phyloP scores from a whole-genome alignment of 129 eudicot genomes.

The Flaveria linearis region DNA sequence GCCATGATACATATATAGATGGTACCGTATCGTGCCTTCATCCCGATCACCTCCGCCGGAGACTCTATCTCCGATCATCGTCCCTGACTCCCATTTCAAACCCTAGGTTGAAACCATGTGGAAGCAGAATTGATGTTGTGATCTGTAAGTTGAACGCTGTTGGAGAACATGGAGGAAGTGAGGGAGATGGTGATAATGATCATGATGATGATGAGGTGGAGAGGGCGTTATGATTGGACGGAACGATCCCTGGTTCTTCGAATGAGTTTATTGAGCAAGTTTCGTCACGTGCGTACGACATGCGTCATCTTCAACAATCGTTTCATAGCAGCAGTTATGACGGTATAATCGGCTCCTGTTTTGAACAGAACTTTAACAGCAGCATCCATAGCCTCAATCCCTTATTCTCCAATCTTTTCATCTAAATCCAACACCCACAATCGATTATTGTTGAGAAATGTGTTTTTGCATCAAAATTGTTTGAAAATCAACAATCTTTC shows the following conservation, averaged over 20 bases:
- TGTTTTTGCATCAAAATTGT: too few relatives aligned
- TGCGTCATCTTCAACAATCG: slow-evolving; percentile 90
- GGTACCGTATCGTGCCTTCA: slow-evolving; percentile 30
- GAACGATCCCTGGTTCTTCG: slow-evolving; percentile 86
- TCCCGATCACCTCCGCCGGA: slow-evolving; percentile 23
- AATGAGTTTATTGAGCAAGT: slow-evolving; percentile 81
- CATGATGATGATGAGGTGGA: slow-evolving; percentile 70
- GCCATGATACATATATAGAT: too few relatives aligned
- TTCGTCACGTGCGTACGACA: slow-evolving; percentile 93
- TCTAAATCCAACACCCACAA: too few relatives aligned
- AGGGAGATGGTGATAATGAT: slow-evolving; percentile 41
- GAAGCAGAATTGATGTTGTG: background rate
- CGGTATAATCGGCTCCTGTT: slow-evolving; percentile 40
- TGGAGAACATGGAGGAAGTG: slow-evolving; percentile 19
- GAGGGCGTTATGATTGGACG: slow-evolving; percentile 82
- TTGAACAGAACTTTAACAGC: too few relatives aligned
- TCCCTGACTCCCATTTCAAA: background rate
- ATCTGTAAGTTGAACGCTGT: slow-evolving; percentile 36
- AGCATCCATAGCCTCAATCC: too few relatives aligned
- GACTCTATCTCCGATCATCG: slow-evolving; percentile 2
- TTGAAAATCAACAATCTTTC: too few relatives aligned
- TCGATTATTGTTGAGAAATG: too few relatives aligned
- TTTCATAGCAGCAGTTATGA: slow-evolving; percentile 88
- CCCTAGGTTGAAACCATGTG: background rate
- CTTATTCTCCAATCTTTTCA: too few relatives aligned